Percentiles rank a stretch among this genome's conserved stretches.
Conservation (phyloP, 495 filamentous ascomycete species). For the Tuber umbilicatum region DNA sequence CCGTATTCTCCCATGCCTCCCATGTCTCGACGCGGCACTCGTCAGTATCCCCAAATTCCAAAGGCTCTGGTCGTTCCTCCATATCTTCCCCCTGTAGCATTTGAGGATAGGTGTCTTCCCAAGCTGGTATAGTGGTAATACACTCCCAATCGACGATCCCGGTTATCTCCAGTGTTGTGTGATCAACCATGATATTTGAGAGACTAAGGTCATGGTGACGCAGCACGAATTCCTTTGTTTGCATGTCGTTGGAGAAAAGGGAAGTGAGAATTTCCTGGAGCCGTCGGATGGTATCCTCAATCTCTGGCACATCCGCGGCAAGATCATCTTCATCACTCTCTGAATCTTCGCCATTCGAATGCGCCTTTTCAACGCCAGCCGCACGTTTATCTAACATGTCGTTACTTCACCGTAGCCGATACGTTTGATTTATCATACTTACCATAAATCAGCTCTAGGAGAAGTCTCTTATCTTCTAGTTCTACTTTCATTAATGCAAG, state of each 20-base stretch:
- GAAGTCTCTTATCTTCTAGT: no score
- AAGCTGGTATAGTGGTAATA: no score
- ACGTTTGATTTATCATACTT: no score
- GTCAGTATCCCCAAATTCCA: conserved; percentile 36
- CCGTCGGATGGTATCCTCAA: no score
- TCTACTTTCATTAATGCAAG: conserved; percentile 25
- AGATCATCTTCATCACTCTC: no score
- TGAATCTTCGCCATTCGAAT: background rate
- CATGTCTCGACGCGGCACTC: conserved; percentile 26
- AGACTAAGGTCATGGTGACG: conserved; percentile 48
- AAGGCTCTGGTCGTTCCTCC: conserved; percentile 39
- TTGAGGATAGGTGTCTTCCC: conserved; percentile 48
- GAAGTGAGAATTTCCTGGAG: no score
- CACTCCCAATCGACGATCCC: no score
- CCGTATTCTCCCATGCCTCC: conserved; percentile 29
- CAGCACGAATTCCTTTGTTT: conserved; percentile 41
- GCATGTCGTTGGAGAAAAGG: no score
- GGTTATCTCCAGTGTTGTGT: conserved; percentile 43
- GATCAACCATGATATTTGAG: conserved; percentile 50
- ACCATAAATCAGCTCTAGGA: background rate
- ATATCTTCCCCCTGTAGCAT: conserved; percentile 43
- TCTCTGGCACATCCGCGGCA: no score
- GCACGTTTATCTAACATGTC: no score
- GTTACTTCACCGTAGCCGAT: no score
- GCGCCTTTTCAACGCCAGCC: conserved; percentile 8